Evolutionary conservation across 116 monocot genomes (phyloP).

Genomic region (Papilionanthe hybrid): DNA sequence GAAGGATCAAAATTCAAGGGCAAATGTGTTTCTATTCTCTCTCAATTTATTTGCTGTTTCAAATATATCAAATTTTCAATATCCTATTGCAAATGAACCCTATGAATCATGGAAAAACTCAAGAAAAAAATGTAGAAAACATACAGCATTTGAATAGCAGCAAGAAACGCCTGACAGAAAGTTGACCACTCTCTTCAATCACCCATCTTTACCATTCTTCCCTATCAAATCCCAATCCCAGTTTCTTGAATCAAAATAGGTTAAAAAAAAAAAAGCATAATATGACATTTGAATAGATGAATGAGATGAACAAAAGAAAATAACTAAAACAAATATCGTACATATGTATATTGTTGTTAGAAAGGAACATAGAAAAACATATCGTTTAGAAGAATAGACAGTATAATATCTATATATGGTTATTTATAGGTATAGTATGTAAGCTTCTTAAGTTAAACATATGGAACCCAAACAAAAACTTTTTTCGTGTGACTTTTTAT

Average conservation of each 20-base stretch:
- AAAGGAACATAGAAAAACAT: too few species aligned
- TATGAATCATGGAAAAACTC: background rate
- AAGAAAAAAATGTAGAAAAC: slow-evolving; percentile 18
- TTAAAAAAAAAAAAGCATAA: background rate
- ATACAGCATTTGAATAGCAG: slow-evolving; percentile 13
- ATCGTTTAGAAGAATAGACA: too few species aligned
- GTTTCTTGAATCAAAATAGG: slow-evolving; percentile 15
- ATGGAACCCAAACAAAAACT: too few species aligned
- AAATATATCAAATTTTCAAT: background rate
- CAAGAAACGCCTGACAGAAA: slow-evolving; percentile 13
- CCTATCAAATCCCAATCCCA: slow-evolving; percentile 55
- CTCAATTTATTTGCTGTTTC: background rate
- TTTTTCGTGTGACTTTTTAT: too few species aligned
- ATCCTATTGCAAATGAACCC: background rate
- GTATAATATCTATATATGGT: too few species aligned
- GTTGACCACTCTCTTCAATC: slow-evolving; percentile 24
- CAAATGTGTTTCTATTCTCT: background rate
- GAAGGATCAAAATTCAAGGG: background rate
- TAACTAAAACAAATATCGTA: too few species aligned
- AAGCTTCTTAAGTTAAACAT: too few species aligned
- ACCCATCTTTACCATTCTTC: slow-evolving; percentile 41
- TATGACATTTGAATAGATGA: background rate
- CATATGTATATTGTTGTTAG: too few species aligned
- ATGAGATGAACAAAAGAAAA: too few species aligned
- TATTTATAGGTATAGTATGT: too few species aligned